Evolutionary conservation across 192 early-diverging fungal genomes (phyloP).

Genomic region (Spinellus fusiger): DNA sequence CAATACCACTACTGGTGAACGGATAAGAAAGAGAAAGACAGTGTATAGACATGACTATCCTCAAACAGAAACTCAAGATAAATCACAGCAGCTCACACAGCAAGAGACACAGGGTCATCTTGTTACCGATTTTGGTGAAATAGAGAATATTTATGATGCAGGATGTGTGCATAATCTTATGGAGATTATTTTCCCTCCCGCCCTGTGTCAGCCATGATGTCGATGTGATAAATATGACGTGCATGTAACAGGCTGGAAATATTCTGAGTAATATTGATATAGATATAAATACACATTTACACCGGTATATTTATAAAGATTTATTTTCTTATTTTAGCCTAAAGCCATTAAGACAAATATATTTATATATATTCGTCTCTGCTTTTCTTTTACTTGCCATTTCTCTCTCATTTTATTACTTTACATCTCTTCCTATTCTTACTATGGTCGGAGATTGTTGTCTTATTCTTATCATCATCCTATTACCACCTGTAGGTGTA

Average conservation of each 20-base stretch:
- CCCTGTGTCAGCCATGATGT: background rate
- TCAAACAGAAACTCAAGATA: background rate
- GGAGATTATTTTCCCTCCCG: conserved; percentile 26
- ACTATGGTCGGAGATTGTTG: conserved; percentile 28
- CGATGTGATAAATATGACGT: background rate
- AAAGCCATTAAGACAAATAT: background rate
- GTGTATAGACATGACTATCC: conserved; percentile 3
- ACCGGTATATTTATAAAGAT: background rate
- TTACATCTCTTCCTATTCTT: background rate
- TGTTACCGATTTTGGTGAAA: conserved; percentile 24
- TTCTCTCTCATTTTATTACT: background rate
- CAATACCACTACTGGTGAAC: too few species aligned
- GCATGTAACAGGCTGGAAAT: background rate
- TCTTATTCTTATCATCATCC: conserved; percentile 28
- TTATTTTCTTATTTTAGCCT: conserved; percentile 1
- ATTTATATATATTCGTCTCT: background rate
- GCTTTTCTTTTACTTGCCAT: background rate
- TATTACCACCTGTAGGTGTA: conserved; percentile 47
- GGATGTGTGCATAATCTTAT: conserved; percentile 26
- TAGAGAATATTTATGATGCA: conserved; percentile 34
- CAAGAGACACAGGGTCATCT: conserved; percentile 4
- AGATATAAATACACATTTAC: background rate
- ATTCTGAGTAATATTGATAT: background rate
- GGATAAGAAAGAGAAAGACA: too few species aligned
- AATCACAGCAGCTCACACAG: background rate